Conservation (phyloP, 768 basidiomycete species). For the Lactifluus volemus region DNA sequence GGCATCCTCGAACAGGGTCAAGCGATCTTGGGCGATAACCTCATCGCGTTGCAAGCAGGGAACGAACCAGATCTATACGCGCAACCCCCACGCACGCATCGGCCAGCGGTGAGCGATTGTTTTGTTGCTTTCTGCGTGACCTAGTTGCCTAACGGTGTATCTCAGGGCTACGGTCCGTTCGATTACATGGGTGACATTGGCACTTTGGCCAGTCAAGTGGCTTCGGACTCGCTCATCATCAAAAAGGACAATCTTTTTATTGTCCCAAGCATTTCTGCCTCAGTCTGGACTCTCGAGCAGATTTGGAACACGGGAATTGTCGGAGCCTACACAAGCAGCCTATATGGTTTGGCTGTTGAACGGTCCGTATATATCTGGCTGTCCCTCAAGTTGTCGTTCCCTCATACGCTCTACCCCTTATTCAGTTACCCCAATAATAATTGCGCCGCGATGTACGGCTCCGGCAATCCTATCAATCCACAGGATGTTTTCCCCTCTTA, state of each 20-base stretch:
- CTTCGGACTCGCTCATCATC: not conserved
- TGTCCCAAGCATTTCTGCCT: conserved; percentile 14
- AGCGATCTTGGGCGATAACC: conserved; percentile 50
- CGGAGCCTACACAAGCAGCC: not conserved
- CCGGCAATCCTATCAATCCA: conserved; percentile 33
- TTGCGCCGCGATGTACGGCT: conserved; percentile 42
- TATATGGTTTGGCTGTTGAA: conserved; percentile 14
- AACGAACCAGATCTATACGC: conserved; percentile 77
- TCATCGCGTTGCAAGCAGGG: conserved; percentile 62
- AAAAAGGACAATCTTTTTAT: conserved; percentile 5
- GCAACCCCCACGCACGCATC: conserved; percentile 10
- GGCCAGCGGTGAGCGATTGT: conserved; percentile 10
- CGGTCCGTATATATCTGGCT: conserved; percentile 1
- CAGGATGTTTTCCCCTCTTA: conserved; percentile 44
- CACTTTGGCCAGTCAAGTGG: conserved; percentile 10
- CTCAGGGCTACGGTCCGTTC: conserved; percentile 9
- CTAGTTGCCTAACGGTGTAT: not conserved
- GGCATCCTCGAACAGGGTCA: conserved; percentile 51
- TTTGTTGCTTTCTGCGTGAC: no score
- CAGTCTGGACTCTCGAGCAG: conserved; percentile 8
- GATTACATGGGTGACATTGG: conserved; percentile 29
- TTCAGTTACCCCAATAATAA: conserved; percentile 54
- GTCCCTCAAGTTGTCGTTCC: not conserved
- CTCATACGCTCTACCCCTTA: conserved; percentile 4
- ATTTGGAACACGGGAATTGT: conserved; percentile 18